phyloP scores from a whole-genome alignment of 2,329 filamentous ascomycete genomes.

The Xylaria sp. region DNA sequence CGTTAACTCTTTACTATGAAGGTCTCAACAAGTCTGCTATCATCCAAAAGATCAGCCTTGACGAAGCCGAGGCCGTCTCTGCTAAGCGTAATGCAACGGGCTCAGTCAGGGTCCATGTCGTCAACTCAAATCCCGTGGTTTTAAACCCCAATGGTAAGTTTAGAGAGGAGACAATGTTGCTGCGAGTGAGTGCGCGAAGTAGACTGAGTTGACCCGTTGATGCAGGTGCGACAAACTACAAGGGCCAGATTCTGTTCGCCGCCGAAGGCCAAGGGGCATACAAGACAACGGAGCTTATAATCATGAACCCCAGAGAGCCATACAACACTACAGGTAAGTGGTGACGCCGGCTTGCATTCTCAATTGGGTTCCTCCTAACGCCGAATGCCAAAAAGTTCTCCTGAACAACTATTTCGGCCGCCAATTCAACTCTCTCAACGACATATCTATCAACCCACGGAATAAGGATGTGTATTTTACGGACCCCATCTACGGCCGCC shows the following conservation, averaged over 20 bases:
- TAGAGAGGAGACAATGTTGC: background rate
- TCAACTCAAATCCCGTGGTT: constrained; percentile 57
- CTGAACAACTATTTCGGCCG: constrained; percentile 70
- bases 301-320: constrained; percentile 58
- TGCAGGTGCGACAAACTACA: constrained; percentile 62
- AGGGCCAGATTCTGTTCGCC: constrained; percentile 60
- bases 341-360: background rate
- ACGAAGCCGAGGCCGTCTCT: constrained; percentile 56
- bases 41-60: constrained; percentile 61
- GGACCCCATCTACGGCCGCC: constrained; percentile 67
- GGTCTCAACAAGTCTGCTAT: constrained; percentile 62
- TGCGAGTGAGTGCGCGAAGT: background rate
- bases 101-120: constrained; percentile 55
- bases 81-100: constrained; percentile 53
- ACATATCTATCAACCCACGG: constrained; percentile 63
- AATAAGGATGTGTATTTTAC: constrained; percentile 74
- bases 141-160: constrained; percentile 62
- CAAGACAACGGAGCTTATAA: constrained; percentile 54
- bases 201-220: background rate
- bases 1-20: constrained; percentile 34
- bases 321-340: constrained; percentile 61
- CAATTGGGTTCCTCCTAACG: constrained; percentile 21
- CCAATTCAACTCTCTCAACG: constrained; percentile 70
- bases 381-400: constrained; percentile 52
- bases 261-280: constrained; percentile 62